phyloP scores from a whole-genome alignment of 257 asterid species.

The Petrea volubilis region DNA sequence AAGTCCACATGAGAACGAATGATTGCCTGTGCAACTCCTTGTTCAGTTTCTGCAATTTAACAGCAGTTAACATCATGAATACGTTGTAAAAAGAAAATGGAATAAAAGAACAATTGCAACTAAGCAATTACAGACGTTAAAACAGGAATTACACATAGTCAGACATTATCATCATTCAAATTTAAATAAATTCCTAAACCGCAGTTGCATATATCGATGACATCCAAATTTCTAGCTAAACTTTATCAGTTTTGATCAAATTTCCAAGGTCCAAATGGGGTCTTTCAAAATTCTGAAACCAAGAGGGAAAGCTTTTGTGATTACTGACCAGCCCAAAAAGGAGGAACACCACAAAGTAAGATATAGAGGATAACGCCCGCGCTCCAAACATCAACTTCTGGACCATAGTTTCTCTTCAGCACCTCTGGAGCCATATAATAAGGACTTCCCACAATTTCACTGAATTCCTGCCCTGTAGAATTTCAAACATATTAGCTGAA shows the following conservation, averaged over 20 bases:
- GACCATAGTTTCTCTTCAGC: conserved; percentile 53
- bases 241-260: no score
- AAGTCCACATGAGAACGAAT: conserved; percentile 52
- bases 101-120: not conserved
- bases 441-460: conserved; percentile 70
- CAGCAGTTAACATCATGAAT: not conserved
- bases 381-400: conserved; percentile 60
- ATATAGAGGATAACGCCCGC: conserved; percentile 65
- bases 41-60: conserved; percentile 60
- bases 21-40: conserved; percentile 61
- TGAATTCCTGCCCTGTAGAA: conserved; percentile 46
- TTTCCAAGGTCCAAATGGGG: no score
- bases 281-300: no score
- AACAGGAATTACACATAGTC: not conserved
- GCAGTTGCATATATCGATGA: no score
- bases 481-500: not conserved
- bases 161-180: no score
- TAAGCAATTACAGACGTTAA: not conserved
- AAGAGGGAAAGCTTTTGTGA: no score
- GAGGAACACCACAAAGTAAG: conserved; percentile 56
- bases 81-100: no score
- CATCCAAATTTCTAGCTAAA: no score
- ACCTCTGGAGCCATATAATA: conserved; percentile 69
- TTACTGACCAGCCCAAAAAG: conserved; percentile 63
- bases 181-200: no score